Evolutionary conservation across 306 rosid genomes (phyloP), one percentile per base, ranked within the genome.

Genomic region (Pterocarpus santalinus): DNA sequence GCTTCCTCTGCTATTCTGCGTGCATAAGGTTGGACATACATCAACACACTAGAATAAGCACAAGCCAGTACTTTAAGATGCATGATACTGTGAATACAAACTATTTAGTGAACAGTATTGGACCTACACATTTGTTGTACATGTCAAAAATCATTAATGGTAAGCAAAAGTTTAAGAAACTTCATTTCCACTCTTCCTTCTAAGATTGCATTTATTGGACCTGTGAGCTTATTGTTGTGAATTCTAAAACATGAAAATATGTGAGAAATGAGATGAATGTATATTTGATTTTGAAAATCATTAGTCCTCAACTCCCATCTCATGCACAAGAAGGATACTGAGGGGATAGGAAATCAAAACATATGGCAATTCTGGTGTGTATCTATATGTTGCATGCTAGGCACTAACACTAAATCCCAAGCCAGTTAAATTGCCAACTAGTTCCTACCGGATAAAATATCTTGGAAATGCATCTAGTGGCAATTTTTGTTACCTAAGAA

Each of bases 1-100:
- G 83, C 85, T 15, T 86, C 93, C 83, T 91, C 97, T 0, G 81
- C 92, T 78, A 94, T 87, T 89, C 98, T 94, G 97, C 70, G 84
- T 69, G 73, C 78, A 83, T 62, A 38, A 30, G 53, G 6, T 43
- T 43, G 47, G 47, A 33, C 81, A 81, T 13, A 28, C n/a, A 72
- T 69, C 38, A 75, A 15, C 33, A 38, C 34, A 41, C 46, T 5
- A 41, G 46, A 41, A 9, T 51, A 66, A 34, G 28, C 51, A 70
- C 2, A 47, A 47, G 53, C 53, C 53, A 47, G 9, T 8, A 47
- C 10, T 81, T 79, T n/a, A 44, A 62, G 56, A 68, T 74, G 15
- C 36, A 56, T 34, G 57, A 53, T 7, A 8, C 68, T 43, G 16
- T 6, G 41, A 78, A 51, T 28, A 52, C 16, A 12, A 74, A 52